A percentile compares a stretch with the other conserved stretches of the same genome.
These are phyloP conservation scores for Fusarium nanum DNA, from an alignment of 2,329 filamentous ascomycete genomes.

Conservation along the genomic window DNA sequence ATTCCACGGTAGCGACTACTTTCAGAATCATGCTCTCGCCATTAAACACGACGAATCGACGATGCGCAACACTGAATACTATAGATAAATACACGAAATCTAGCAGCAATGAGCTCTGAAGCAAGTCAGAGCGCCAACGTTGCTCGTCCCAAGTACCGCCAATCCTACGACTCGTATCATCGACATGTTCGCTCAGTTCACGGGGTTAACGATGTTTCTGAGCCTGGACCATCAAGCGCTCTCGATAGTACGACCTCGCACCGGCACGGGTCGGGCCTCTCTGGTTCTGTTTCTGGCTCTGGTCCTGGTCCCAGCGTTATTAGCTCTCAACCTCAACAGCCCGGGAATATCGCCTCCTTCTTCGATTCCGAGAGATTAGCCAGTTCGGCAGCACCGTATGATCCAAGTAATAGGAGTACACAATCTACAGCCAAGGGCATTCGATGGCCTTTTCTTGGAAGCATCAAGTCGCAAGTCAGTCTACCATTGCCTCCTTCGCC, in stretches of 20 bases:
- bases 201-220: constrained; percentile 27
- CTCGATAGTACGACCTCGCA: constrained; percentile 23
- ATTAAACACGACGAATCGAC: constrained; percentile 20
- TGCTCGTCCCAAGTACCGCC: constrained; percentile 35
- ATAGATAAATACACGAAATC: constrained; percentile 16
- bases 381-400: constrained; percentile 34
- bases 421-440: constrained; percentile 20
- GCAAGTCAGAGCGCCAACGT: constrained; percentile 32
- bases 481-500: constrained; percentile 32
- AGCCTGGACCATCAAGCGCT: constrained; percentile 20
- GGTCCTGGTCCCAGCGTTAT: not conserved
- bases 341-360: constrained; percentile 41
- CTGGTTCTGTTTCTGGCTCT: not conserved
- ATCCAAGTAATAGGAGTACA: constrained; percentile 16
- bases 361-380: constrained; percentile 46
- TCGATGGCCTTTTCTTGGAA: constrained; percentile 46
- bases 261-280: constrained; percentile 15
- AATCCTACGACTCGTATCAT: constrained; percentile 46
- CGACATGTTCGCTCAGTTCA: constrained; percentile 44
- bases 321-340: constrained; percentile 10
- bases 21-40: constrained; percentile 31
- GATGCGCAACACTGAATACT: constrained; percentile 27
- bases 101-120: constrained; percentile 39
- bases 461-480: constrained; percentile 39
- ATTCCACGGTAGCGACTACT: constrained; percentile 15